Conservation (phyloP, 2,329 filamentous ascomycete genomes). For the Pseudogymnoascus sp. region DNA sequence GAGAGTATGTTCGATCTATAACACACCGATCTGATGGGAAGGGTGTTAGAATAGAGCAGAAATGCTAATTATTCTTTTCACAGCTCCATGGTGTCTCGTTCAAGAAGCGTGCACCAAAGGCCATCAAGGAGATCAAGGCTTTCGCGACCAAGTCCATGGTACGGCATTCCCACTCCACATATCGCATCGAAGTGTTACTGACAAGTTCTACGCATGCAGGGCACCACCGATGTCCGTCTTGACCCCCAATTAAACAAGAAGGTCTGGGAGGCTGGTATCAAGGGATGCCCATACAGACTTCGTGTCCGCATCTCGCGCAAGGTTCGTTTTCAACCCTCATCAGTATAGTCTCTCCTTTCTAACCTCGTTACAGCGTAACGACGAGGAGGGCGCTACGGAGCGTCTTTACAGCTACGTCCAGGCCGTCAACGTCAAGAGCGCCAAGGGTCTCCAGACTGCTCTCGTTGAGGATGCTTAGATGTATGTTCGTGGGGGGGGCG, state of each 20-base stretch:
- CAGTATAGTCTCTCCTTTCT: background rate
- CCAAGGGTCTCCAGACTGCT: slow-evolving; percentile 92
- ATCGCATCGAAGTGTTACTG: slow-evolving; percentile 17
- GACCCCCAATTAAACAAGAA: slow-evolving; percentile 99
- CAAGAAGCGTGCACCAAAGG: slow-evolving; percentile 98
- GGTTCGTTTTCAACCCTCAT: background rate
- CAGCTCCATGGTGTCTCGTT: slow-evolving; percentile 95
- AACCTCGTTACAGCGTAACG: slow-evolving; percentile 62
- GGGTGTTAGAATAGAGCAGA: slow-evolving; percentile 10
- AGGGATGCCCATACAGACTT: slow-evolving; percentile 95
- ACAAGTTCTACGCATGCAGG: slow-evolving; percentile 45
- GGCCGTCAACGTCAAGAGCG: slow-evolving; percentile 98
- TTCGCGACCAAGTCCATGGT: slow-evolving; percentile 96
- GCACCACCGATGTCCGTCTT: slow-evolving; percentile 92
- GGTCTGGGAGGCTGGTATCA: slow-evolving; percentile 98
- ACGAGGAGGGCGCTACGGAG: slow-evolving; percentile 99
- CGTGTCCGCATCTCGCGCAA: slow-evolving; percentile 98
- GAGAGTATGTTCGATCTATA: slow-evolving; percentile 63
- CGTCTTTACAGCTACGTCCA: slow-evolving; percentile 99
- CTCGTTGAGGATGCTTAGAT: slow-evolving; percentile 65
- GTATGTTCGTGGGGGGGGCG: background rate
- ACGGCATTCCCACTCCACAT: slow-evolving; percentile 36
- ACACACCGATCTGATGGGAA: slow-evolving; percentile 30
- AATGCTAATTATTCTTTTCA: slow-evolving; percentile 41
- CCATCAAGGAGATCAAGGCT: slow-evolving; percentile 98